A percentile compares a stretch with the other conserved stretches of the same genome.
Conservation (phyloP, 148 eudicot species). For the Cornus kousa region DNA sequence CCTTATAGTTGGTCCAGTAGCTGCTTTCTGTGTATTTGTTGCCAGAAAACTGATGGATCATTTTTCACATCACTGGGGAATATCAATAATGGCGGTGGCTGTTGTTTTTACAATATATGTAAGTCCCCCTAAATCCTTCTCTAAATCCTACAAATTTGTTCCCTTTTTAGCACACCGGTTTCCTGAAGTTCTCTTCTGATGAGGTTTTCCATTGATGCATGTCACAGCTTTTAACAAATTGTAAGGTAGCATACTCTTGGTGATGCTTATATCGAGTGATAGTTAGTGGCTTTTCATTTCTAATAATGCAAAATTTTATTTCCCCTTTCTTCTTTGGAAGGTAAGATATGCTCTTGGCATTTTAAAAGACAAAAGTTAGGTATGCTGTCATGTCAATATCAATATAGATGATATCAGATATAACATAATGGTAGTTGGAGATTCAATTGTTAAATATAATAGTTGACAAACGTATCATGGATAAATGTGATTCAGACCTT, state of each 20-base stretch:
- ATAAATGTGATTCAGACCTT: not conserved
- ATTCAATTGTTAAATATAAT: not conserved
- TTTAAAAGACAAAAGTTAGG: not conserved
- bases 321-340: not conserved
- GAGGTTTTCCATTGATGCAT: not conserved
- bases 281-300: not conserved
- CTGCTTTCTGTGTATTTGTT: conserved; percentile 49
- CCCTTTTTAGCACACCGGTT: not conserved
- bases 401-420: not conserved
- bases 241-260: not conserved
- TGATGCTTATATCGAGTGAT: not conserved
- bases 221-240: not conserved
- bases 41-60: conserved; percentile 38
- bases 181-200: not conserved
- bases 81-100: conserved; percentile 28
- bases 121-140: conserved; percentile 19
- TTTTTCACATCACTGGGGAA: conserved; percentile 34
- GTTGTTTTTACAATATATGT: conserved; percentile 37
- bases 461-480: not conserved
- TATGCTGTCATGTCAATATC: not conserved
- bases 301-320: not conserved
- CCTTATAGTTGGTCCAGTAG: conserved; percentile 48
- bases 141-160: not conserved
- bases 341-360: not conserved
- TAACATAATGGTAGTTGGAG: not conserved